Evolutionary conservation across 495 filamentous ascomycete species (phyloP).

Genomic region (Umbilicaria muhlenbergii): DNA sequence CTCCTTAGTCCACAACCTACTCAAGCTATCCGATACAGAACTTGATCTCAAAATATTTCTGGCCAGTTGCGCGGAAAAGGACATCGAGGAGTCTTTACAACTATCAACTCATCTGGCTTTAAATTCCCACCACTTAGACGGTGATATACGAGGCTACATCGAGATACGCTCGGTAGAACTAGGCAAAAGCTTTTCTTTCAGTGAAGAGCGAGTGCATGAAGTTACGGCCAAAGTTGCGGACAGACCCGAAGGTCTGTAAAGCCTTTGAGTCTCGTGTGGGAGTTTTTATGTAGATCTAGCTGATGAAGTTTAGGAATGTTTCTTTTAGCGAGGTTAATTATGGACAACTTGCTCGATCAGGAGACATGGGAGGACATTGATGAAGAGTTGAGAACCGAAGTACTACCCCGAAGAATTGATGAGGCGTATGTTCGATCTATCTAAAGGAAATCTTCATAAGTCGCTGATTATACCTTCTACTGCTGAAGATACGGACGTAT

Average conservation of each 20-base stretch:
- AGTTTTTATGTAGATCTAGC: no score
- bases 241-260: constrained; percentile 6
- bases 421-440: constrained; percentile 1
- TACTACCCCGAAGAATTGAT: constrained; percentile 4
- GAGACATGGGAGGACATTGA: constrained; percentile 1
- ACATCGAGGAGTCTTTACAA: not conserved
- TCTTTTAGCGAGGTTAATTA: constrained; percentile 15
- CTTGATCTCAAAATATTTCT: not conserved
- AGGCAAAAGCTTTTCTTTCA: constrained; percentile 2
- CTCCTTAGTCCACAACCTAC: constrained; percentile 8
- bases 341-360: constrained; percentile 9
- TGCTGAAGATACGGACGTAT: constrained; percentile 14
- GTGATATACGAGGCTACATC: constrained; percentile 7
- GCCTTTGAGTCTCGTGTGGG: not conserved
- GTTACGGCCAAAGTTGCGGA: constrained; percentile 7
- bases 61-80: constrained; percentile 2
- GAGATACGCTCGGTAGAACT: constrained; percentile 2
- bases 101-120: not conserved
- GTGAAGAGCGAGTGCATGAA: not conserved
- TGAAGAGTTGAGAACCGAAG: constrained; percentile 1
- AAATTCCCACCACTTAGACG: not conserved
- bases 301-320: constrained; percentile 13
- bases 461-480: no score
- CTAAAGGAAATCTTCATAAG: no score
- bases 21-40: not conserved